Evolutionary conservation across 1,284 basidiomycete genomes (phyloP).

Genomic region (Omphalotus olearius): DNA sequence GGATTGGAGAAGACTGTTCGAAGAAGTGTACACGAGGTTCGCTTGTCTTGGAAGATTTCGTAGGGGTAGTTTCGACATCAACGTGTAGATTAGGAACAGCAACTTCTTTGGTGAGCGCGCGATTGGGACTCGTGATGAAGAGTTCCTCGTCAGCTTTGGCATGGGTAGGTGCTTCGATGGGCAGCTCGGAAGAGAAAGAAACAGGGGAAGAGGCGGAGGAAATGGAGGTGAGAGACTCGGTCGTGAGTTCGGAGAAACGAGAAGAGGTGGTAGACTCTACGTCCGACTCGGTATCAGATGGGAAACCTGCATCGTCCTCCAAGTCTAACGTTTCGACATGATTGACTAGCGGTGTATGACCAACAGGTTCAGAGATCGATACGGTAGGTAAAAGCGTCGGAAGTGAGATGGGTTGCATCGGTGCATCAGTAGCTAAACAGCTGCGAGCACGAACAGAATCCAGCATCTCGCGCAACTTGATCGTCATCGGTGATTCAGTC

Average conservation of each 20-base stretch:
- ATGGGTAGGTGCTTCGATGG: background rate
- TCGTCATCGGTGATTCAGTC: background rate
- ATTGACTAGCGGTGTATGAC: no score
- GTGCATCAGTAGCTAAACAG: background rate
- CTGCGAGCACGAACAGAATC: constrained; percentile 9
- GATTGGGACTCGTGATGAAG: background rate
- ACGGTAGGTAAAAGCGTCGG: background rate
- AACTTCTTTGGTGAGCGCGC: no score
- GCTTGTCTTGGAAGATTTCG: background rate
- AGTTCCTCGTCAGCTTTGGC: background rate
- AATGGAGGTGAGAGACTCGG: constrained; percentile 3
- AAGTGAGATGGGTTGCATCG: background rate
- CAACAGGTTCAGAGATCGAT: background rate
- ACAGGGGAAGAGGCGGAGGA: constrained; percentile 5
- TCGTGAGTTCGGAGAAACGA: constrained; percentile 9
- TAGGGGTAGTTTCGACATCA: background rate
- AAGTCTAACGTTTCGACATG: no score
- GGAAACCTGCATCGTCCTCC: background rate
- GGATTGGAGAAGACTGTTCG: background rate
- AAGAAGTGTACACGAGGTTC: background rate
- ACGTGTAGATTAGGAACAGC: background rate
- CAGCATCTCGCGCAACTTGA: constrained; percentile 7
- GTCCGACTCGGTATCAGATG: constrained; percentile 12
- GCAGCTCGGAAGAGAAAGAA: background rate
- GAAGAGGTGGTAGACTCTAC: constrained; percentile 10